These are phyloP conservation scores for Ciborinia camelliae DNA, from an alignment of 2,329 filamentous ascomycete species.

Conservation along the genomic window DNA sequence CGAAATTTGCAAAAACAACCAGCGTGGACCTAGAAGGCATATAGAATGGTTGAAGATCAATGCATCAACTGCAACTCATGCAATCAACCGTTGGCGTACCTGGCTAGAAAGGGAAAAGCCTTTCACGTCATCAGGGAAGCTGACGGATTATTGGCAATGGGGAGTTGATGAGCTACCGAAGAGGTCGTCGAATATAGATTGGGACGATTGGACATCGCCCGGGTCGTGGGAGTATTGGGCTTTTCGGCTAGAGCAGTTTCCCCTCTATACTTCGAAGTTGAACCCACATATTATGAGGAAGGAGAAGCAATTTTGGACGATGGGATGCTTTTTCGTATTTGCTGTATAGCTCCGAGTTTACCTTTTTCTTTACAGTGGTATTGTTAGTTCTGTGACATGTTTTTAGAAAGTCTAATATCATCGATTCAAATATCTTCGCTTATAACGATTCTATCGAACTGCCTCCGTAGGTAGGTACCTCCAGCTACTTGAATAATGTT, in stretches of 20 bases:
- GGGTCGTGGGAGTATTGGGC: background rate
- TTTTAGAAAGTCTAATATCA: background rate
- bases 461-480: no score
- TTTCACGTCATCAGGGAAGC: constrained; percentile 16
- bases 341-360: background rate
- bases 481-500: no score
- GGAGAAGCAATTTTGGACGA: constrained; percentile 4
- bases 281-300: constrained; percentile 5
- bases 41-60: constrained; percentile 25
- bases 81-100: constrained; percentile 21
- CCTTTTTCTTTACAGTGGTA: background rate
- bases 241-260: constrained; percentile 5
- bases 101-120: constrained; percentile 23
- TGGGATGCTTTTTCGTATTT: background rate
- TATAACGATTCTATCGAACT: background rate
- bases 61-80: constrained; percentile 16
- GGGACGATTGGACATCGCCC: constrained; percentile 22
- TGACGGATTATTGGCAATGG: constrained; percentile 26
- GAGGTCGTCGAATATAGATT: constrained; percentile 18
- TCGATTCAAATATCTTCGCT: background rate
- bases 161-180: constrained; percentile 20
- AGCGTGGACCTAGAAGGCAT: constrained; percentile 15
- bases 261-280: background rate
- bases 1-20: background rate
- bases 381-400: background rate